phyloP scores from a whole-genome alignment of 1,284 basidiomycete genomes.

The Cryptococcus sp. region DNA sequence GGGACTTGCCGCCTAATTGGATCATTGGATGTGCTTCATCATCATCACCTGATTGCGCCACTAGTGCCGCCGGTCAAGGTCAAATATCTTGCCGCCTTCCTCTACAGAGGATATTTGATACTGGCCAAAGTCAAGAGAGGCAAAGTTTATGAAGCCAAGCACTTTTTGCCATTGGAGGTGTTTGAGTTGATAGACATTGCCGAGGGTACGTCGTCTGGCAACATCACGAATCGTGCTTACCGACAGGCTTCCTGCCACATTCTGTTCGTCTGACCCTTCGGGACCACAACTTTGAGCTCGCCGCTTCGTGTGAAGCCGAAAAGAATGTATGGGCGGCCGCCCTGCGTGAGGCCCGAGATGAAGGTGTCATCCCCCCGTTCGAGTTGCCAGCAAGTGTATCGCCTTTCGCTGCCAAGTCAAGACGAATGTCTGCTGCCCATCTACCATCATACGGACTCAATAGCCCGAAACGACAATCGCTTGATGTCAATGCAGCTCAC shows the following conservation, averaged over 20 bases:
- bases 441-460: background rate
- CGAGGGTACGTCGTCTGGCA: conserved; percentile 56
- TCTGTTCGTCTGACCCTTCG: conserved; percentile 69
- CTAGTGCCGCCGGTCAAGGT: conserved; percentile 58
- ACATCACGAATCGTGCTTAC: conserved; percentile 3
- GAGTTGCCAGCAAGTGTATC: conserved; percentile 44
- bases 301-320: conserved; percentile 70
- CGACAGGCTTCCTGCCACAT: conserved; percentile 65
- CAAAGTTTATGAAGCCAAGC: conserved; percentile 73
- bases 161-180: conserved; percentile 74
- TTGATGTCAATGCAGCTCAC: conserved; percentile 13
- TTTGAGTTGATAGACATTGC: conserved; percentile 67
- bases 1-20: conserved; percentile 72
- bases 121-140: conserved; percentile 78
- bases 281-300: conserved; percentile 71
- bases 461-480: conserved; percentile 28
- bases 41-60: conserved; percentile 50
- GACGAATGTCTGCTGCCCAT: conserved; percentile 19
- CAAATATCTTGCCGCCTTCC: conserved; percentile 80
- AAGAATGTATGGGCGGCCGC: conserved; percentile 76
- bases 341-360: conserved; percentile 51
- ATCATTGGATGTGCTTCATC: conserved; percentile 74
- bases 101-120: conserved; percentile 79
- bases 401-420: conserved; percentile 19
- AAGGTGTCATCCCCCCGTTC: conserved; percentile 39